Conservation (phyloP, 176 grass and related monocot species). For the Eragrostis curvula region DNA sequence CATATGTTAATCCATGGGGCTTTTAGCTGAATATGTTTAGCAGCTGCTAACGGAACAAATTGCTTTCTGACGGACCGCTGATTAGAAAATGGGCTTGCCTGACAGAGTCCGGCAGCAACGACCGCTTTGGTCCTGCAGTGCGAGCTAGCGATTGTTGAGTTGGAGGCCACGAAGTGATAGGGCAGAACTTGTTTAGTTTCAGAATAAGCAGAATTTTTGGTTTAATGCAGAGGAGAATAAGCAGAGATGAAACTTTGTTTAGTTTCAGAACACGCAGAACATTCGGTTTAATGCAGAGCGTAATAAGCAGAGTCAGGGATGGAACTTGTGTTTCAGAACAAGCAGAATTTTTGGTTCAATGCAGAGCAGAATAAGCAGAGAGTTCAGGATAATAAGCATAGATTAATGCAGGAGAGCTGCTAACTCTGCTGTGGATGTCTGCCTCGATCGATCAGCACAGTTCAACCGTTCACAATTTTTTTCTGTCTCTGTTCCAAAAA, state of each 20-base stretch:
- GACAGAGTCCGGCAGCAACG: conserved; percentile 23
- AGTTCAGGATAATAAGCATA: not conserved
- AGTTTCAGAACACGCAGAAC: no score
- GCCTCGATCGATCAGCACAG: not conserved
- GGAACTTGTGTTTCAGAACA: not conserved
- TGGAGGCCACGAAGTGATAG: conserved; percentile 37
- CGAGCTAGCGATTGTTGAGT: conserved; percentile 28
- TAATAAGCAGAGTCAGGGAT: no score
- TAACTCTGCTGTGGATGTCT: not conserved
- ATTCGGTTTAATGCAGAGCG: not conserved
- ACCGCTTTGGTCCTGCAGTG: conserved; percentile 9
- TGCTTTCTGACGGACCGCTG: not conserved
- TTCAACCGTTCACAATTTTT: not conserved
- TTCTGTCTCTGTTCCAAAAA: no score
- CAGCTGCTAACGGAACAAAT: not conserved
- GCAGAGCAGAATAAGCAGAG: not conserved
- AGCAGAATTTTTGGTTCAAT: not conserved
- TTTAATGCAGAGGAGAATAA: no score
- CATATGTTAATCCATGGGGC: conserved; percentile 2
- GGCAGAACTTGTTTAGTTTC: not conserved
- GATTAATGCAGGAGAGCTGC: not conserved
- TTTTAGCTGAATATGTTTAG: not conserved
- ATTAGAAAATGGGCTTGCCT: conserved; percentile 17
- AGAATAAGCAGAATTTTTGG: not conserved
- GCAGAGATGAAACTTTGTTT: no score